A percentile compares a stretch with the other conserved stretches of the same genome.
These are phyloP conservation scores for Lumnitzera racemosa DNA, from an alignment of 345 rosid species.

Conservation along the genomic window DNA sequence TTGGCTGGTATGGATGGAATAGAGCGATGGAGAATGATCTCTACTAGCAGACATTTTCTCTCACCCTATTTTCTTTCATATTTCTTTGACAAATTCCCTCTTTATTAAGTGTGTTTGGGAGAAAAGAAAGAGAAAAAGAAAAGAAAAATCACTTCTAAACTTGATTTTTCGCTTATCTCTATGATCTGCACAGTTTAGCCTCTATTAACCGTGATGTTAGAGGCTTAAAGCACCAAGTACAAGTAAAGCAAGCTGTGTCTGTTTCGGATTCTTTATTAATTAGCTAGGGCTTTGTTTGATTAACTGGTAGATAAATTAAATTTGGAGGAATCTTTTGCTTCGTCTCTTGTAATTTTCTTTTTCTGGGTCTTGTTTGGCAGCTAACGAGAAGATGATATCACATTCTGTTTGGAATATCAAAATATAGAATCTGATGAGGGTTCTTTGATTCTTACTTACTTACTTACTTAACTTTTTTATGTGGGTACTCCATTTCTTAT, in stretches of 20 bases:
- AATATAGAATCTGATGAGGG: conserved; percentile 22
- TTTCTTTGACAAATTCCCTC: neutral
- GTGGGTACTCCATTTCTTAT: too few species aligned
- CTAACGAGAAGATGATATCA: conserved; percentile 18
- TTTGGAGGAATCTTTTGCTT: conserved; percentile 25
- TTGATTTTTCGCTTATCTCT: too few species aligned
- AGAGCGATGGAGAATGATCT: conserved; percentile 5
- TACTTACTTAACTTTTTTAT: conserved; percentile 10
- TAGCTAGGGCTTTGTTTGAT: neutral
- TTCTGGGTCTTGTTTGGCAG: conserved; percentile 28
- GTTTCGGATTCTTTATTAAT: too few species aligned
- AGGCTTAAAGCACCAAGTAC: neutral
- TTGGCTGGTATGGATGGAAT: conserved; percentile 4
- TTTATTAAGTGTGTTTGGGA: neutral
- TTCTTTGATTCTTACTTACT: conserved; percentile 25
- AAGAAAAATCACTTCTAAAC: too few species aligned
- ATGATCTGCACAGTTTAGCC: too few species aligned
- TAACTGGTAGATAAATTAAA: conserved; percentile 12
- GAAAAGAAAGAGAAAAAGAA: too few species aligned
- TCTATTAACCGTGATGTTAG: too few species aligned
- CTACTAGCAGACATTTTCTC: conserved; percentile 10
- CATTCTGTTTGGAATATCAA: conserved; percentile 29
- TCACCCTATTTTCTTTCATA: conserved; percentile 2
- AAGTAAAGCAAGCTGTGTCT: neutral
- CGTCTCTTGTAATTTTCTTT: conserved; percentile 17